Percentiles rank a stretch among this genome's conserved stretches.
Evolutionary conservation across 352 stramenopile genomes (phyloP).

Genomic region (Globisporangium alternatum): DNA sequence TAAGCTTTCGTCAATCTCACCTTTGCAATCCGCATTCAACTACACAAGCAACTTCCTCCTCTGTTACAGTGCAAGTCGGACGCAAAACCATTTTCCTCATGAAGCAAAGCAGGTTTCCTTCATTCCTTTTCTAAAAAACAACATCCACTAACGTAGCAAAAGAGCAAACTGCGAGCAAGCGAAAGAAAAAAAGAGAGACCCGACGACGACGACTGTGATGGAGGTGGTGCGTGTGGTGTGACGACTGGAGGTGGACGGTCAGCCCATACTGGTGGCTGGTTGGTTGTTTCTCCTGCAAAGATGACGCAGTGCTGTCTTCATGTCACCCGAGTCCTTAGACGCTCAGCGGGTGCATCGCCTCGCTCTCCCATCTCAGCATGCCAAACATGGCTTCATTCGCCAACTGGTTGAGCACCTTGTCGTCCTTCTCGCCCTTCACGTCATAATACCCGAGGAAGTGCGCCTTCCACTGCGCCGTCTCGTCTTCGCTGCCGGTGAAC

Average conservation of each 20-base stretch:
- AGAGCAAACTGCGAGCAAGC: slow-evolving; percentile 12
- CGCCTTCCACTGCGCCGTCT: slow-evolving; percentile 67
- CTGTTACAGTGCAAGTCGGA: not conserved
- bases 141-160: slow-evolving; percentile 11
- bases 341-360: slow-evolving; percentile 78
- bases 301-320: not conserved
- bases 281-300: not conserved
- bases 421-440: slow-evolving; percentile 80
- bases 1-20: too few relatives aligned
- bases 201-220: slow-evolving; percentile 3
- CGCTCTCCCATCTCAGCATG: slow-evolving; percentile 84
- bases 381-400: slow-evolving; percentile 85
- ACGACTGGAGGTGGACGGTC: not conserved
- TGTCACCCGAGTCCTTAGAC: slow-evolving; percentile 31
- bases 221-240: not conserved
- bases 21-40: too few relatives aligned
- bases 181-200: slow-evolving; percentile 7
- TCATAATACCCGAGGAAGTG: slow-evolving; percentile 83
- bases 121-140: slow-evolving; percentile 5
- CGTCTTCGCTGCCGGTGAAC: slow-evolving; percentile 69
- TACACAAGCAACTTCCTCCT: too few relatives aligned
- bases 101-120: slow-evolving; percentile 6
- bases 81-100: not conserved
- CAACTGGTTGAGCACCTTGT: slow-evolving; percentile 81
- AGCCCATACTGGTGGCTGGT: not conserved